phyloP scores from a whole-genome alignment of 129 eudicot genomes.

The Helianthus annuus region DNA sequence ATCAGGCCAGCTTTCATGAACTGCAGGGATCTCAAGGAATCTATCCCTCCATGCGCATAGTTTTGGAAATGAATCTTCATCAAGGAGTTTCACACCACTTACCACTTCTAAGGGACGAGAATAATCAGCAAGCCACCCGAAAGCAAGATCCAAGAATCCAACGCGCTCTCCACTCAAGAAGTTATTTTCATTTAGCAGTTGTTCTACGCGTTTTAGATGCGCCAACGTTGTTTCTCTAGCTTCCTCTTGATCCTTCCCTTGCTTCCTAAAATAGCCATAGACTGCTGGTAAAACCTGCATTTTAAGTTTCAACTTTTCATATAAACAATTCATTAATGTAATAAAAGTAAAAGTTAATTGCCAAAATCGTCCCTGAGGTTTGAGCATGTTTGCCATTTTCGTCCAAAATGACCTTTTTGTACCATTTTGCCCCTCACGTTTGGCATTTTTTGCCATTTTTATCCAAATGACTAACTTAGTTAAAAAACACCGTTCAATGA shows the following conservation, averaged over 20 bases:
- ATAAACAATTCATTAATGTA: not conserved
- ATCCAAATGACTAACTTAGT: too few species aligned
- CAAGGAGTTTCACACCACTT: conserved; percentile 32
- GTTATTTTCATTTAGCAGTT: conserved; percentile 43
- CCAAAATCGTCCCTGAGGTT: too few species aligned
- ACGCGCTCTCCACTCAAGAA: conserved; percentile 51
- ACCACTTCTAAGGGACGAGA: conserved; percentile 39
- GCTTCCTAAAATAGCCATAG: conserved; percentile 23
- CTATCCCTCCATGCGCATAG: conserved; percentile 45
- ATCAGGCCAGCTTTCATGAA: conserved; percentile 52
- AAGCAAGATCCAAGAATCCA: conserved; percentile 53
- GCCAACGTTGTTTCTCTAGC: conserved; percentile 25
- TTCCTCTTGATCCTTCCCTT: conserved; percentile 58
- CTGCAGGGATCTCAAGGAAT: conserved; percentile 29
- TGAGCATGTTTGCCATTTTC: too few species aligned
- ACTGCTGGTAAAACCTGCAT: conserved; percentile 45
- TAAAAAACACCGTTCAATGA: too few species aligned
- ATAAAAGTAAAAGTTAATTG: too few species aligned
- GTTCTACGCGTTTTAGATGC: conserved; percentile 43
- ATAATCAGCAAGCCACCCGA: conserved; percentile 53
- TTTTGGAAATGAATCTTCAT: conserved; percentile 41
- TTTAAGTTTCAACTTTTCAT: not conserved
- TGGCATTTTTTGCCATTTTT: too few species aligned
- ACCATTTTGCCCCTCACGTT: too few species aligned
- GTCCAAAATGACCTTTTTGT: too few species aligned